A percentile compares a stretch with the other conserved stretches of the same genome.
Evolutionary conservation across 371 early-diverging fungal species (phyloP).

Genomic region (Smittium mucronatum): DNA sequence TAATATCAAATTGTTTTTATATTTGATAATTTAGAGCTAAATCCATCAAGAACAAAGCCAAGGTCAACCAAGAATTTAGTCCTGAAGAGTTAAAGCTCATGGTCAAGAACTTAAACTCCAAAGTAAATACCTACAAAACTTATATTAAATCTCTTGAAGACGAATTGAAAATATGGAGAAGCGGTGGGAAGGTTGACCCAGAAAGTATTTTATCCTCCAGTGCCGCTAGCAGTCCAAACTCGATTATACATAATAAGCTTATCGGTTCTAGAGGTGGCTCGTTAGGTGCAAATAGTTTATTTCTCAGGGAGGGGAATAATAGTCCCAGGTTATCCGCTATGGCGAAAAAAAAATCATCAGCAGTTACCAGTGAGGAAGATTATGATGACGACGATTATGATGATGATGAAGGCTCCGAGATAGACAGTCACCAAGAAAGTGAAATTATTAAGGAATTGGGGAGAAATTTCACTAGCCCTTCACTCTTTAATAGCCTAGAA

Average conservation of each 20-base stretch:
- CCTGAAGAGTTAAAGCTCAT: constrained; percentile 84
- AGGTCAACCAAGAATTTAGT: constrained; percentile 86
- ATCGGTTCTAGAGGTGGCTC: neutral
- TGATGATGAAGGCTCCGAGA: neutral
- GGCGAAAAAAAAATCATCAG: neutral
- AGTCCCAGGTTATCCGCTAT: neutral
- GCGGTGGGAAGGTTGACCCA: constrained; percentile 58
- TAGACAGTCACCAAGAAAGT: neutral
- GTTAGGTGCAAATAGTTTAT: neutral
- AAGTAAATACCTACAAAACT: constrained; percentile 60
- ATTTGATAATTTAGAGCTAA: constrained; percentile 53
- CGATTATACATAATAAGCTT: neutral
- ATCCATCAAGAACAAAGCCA: constrained; percentile 97
- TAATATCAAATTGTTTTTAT: neutral
- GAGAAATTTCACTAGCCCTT: neutral
- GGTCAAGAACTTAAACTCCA: constrained; percentile 74
- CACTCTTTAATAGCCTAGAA: neutral
- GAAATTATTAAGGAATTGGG: neutral
- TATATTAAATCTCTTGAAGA: constrained; percentile 74
- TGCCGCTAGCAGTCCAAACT: neutral
- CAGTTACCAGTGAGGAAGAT: neutral
- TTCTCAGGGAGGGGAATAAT: neutral
- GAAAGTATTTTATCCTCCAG: constrained; percentile 49
- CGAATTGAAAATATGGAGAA: constrained; percentile 79
- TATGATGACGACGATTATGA: neutral